These are phyloP conservation scores for Trichophyton simii DNA, from an alignment of 2,329 filamentous ascomycete species.

Conservation along the genomic window DNA sequence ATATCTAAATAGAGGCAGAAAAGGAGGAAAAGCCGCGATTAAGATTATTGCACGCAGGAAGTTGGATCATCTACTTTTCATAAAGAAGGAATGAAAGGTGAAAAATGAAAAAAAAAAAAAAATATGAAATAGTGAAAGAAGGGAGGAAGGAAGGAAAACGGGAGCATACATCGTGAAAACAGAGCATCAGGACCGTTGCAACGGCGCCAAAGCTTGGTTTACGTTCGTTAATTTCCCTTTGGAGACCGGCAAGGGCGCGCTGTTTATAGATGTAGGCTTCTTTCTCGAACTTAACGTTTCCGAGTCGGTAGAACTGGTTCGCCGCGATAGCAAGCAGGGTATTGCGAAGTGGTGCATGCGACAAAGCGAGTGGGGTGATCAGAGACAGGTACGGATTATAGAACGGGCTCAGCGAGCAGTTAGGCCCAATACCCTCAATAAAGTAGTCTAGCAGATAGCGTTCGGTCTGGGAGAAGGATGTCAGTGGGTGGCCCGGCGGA, in stretches of 20 bases:
- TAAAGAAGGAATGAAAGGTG: background rate
- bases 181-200: slow-evolving; percentile 24
- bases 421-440: slow-evolving; percentile 20
- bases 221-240: slow-evolving; percentile 14
- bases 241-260: slow-evolving; percentile 18
- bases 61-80: background rate
- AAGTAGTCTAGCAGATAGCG: slow-evolving; percentile 20
- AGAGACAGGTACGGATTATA: slow-evolving; percentile 22
- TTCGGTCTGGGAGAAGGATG: slow-evolving; percentile 10
- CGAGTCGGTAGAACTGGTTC: slow-evolving; percentile 20
- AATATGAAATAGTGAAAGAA: too few species aligned
- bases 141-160: background rate
- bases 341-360: slow-evolving; percentile 16
- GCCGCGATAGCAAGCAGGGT: slow-evolving; percentile 21
- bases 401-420: slow-evolving; percentile 20
- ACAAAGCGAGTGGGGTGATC: slow-evolving; percentile 17
- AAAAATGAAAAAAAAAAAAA: too few species aligned
- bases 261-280: slow-evolving; percentile 19
- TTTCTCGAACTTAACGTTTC: slow-evolving; percentile 16
- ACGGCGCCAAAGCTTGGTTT: slow-evolving; percentile 17
- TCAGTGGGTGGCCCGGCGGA: slow-evolving; percentile 11
- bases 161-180: slow-evolving; percentile 21
- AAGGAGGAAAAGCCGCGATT: background rate
- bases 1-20: slow-evolving; percentile 15
- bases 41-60: slow-evolving; percentile 1